These are phyloP conservation scores for Ambrosia artemisiifolia DNA, from an alignment of 129 eudicot genomes.

Conservation along the genomic window DNA sequence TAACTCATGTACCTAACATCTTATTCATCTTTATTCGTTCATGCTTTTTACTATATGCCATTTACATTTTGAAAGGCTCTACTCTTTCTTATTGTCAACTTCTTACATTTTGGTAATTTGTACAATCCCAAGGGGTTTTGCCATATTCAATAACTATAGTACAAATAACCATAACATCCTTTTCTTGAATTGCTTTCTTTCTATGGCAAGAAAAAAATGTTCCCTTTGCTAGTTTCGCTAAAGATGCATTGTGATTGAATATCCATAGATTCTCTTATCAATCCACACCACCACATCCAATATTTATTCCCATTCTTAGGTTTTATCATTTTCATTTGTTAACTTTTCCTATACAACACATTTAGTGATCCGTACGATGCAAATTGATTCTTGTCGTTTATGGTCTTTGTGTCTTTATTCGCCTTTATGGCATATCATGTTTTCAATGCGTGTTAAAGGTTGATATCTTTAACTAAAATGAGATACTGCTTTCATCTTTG, in stretches of 20 bases:
- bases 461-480: neutral
- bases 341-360: constrained; percentile 3
- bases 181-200: constrained; percentile 18
- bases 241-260: constrained; percentile 53
- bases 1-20: constrained; percentile 3
- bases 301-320: constrained; percentile 8
- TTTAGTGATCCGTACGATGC: constrained; percentile 23
- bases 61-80: constrained; percentile 23
- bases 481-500: constrained; percentile 9
- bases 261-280: constrained; percentile 35
- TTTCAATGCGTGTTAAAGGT: constrained; percentile 9
- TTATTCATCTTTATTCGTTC: constrained; percentile 42
- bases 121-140: neutral
- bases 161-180: constrained; percentile 20
- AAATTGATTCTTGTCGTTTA: constrained; percentile 12
- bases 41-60: constrained; percentile 38
- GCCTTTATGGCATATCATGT: constrained; percentile 2
- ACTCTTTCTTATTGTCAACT: constrained; percentile 13
- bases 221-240: constrained; percentile 11
- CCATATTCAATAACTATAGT: constrained; percentile 24
- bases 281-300: constrained; percentile 19
- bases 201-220: constrained; percentile 24
- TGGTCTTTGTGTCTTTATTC: constrained; percentile 5
- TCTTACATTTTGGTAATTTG: constrained; percentile 5
- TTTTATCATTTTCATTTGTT: neutral